These are phyloP conservation scores for Leccinum broughii DNA, from an alignment of 768 basidiomycete species.

Conservation along the genomic window DNA sequence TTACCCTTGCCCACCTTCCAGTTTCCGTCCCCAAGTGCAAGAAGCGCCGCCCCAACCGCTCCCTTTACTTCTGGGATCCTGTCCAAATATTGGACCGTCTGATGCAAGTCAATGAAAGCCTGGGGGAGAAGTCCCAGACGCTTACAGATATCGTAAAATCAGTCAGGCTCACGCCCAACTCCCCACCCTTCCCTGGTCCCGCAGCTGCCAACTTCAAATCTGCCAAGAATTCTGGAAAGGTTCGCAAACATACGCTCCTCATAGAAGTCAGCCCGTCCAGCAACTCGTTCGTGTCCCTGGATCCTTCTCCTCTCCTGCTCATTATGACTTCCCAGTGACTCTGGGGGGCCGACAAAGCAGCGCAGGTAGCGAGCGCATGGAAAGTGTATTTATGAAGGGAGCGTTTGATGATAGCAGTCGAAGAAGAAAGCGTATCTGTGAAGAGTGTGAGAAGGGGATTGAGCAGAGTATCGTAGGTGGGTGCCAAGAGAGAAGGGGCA, in stretches of 20 bases:
- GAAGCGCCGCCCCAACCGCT: conserved; percentile 64
- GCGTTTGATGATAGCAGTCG: no score
- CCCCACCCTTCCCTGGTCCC: conserved; percentile 46
- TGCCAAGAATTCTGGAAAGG: conserved; percentile 82
- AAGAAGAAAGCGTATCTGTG: conserved; percentile 59
- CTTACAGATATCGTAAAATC: conserved; percentile 61
- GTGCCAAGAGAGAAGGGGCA: conserved; percentile 46
- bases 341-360: no score
- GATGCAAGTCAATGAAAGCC: conserved; percentile 2
- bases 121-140: conserved; percentile 4
- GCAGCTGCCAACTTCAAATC: conserved; percentile 69
- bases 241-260: conserved; percentile 69
- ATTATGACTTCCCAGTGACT: conserved; percentile 65
- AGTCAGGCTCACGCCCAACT: no score
- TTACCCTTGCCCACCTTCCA: conserved; percentile 92
- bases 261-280: conserved; percentile 68
- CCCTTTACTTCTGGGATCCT: conserved; percentile 67
- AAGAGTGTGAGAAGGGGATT: conserved; percentile 66
- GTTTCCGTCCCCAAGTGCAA: conserved; percentile 82
- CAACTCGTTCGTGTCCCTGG: conserved; percentile 61
- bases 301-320: conserved; percentile 46
- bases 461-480: conserved; percentile 63
- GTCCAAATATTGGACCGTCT: conserved; percentile 72
- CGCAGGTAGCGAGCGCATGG: no score
- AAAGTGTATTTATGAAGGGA: no score